Evolutionary conservation across 306 rosid genomes (phyloP), one percentile per base, ranked within the genome.

Genomic region (Cicer judaicum): DNA sequence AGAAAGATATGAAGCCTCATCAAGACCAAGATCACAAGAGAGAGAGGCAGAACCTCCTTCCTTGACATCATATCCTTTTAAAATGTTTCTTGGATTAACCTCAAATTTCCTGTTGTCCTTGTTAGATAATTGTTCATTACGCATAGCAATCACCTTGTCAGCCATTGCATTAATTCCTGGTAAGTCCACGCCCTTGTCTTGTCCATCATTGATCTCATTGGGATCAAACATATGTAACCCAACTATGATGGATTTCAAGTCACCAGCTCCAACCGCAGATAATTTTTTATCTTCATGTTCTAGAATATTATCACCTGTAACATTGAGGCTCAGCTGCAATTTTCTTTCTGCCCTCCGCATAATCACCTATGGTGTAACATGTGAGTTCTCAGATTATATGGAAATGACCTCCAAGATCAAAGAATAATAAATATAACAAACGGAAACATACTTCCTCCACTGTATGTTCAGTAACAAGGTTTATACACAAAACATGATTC

Each of bases 321-420:
- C 93, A 75, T 90, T 90, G 67, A 88, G 84, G 82, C 97, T 89
- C 75, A 93, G 90, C 87, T 59, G 91, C 86, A 91, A 82, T 73
- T 93, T 93, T 81, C 86, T 88, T 75, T 93, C 90, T 19, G 97
- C 98, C 81, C 97, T 91, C 74, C 90, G 80, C 97, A 93, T 93
- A 52, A 93, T 90, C 69, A 89, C 94, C 97, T 93, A 67, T 64
- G 82, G 69, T 50, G 59, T 75, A 40, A 75, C 60, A 80, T 69
- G 61, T 47, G 44, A 80, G 75, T 77, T 50, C 42, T 67, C 60
- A 80, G 38, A 82, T 39, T 53, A 61, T 19, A 19, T 62, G 64
- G 34, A 81, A 77, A 60, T 52, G 46, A 18, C 67, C 1, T 38
- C 65, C 9, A 11, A 10, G 29, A 18, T 60, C 29, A 46, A 9